Conservation (phyloP, 495 filamentous ascomycete species). For the Annulohypoxylon nitens region DNA sequence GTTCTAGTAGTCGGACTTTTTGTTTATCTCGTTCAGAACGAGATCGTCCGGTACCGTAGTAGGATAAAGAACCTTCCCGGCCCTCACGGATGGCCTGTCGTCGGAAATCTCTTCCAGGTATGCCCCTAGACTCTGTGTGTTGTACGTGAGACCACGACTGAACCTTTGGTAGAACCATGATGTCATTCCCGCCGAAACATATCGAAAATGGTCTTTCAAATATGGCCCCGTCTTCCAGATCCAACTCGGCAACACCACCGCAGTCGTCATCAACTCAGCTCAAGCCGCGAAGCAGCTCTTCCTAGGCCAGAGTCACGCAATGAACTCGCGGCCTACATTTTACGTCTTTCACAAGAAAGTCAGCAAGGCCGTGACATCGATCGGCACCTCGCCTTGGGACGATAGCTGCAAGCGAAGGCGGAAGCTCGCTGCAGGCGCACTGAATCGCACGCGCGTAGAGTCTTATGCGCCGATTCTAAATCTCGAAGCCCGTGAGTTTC, state of each 20-base stretch:
- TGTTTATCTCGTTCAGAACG: slow-evolving; percentile 36
- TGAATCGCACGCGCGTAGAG: slow-evolving; percentile 75
- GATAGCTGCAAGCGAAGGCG: slow-evolving; percentile 77
- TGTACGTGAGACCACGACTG: slow-evolving; percentile 30
- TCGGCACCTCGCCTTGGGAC: slow-evolving; percentile 81
- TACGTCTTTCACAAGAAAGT: slow-evolving; percentile 81
- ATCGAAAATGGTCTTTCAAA: slow-evolving; percentile 67
- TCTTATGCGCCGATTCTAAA: slow-evolving; percentile 81
- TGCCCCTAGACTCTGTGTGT: slow-evolving; percentile 65
- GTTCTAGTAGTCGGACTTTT: slow-evolving; percentile 12
- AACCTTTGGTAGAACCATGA: slow-evolving; percentile 22
- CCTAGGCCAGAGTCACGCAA: slow-evolving; percentile 78
- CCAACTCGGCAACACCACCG: slow-evolving; percentile 74
- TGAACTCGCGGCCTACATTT: slow-evolving; percentile 76
- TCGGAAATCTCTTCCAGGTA: slow-evolving; percentile 73
- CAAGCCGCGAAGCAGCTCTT: slow-evolving; percentile 76
- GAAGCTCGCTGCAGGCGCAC: slow-evolving; percentile 76
- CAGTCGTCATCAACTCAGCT: slow-evolving; percentile 78
- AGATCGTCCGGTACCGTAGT: slow-evolving; percentile 24
- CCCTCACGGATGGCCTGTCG: slow-evolving; percentile 72
- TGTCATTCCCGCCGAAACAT: slow-evolving; percentile 32
- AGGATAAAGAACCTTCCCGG: slow-evolving; percentile 75
- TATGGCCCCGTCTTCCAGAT: slow-evolving; percentile 78
- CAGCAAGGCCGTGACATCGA: slow-evolving; percentile 76
- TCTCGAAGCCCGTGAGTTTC: slow-evolving; percentile 72